Conservation (phyloP, 73 alveolate genomes). For the Stentor coeruleus region DNA sequence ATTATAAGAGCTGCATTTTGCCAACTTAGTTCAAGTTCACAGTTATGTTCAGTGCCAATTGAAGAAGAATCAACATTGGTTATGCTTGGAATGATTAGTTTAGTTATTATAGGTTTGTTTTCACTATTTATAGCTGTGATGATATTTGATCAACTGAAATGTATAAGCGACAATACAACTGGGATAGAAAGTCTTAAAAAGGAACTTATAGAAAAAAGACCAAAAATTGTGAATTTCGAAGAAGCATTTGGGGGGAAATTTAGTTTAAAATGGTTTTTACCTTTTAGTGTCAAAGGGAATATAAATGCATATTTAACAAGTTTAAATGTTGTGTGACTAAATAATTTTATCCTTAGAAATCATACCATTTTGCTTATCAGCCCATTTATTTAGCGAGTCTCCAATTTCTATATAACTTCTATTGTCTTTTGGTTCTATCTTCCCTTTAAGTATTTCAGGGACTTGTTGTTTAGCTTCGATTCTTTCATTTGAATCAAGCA, state of each 20-base stretch:
- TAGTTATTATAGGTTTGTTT: not conserved
- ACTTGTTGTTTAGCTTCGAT: not conserved
- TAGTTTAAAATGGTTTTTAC: slow-evolving; percentile 22
- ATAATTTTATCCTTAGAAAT: no score
- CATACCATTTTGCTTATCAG: not conserved
- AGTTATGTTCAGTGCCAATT: not conserved
- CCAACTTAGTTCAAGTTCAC: not conserved
- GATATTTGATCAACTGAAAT: slow-evolving; percentile 4
- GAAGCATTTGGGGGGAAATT: slow-evolving; percentile 31
- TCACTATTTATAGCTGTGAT: not conserved
- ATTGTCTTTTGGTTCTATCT: not conserved
- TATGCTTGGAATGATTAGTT: not conserved
- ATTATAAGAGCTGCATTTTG: slow-evolving; percentile 12
- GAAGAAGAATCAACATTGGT: not conserved
- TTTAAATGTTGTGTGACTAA: no score
- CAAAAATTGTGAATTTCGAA: not conserved
- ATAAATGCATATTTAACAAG: not conserved
- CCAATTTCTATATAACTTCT: not conserved
- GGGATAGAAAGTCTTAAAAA: slow-evolving; percentile 9
- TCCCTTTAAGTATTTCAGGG: not conserved
- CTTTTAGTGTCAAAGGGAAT: not conserved
- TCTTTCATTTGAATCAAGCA: not conserved
- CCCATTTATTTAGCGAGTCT: not conserved
- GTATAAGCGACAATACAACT: not conserved
- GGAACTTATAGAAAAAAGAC: not conserved